Evolutionary conservation across 2,329 filamentous ascomycete species (phyloP).

Genomic region (Hypoxylon sp.): DNA sequence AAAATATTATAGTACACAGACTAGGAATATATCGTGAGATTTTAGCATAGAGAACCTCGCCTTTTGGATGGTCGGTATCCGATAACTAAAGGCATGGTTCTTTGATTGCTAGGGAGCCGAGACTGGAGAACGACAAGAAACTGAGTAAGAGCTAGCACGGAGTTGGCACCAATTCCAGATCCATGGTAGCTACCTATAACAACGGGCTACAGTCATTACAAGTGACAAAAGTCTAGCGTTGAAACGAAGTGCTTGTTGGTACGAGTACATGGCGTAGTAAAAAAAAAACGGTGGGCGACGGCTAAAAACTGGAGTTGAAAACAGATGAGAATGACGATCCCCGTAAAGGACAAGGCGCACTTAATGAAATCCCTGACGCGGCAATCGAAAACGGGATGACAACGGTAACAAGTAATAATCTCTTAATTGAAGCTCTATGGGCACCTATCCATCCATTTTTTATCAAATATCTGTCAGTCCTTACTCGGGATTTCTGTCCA

Average conservation of each 20-base stretch:
- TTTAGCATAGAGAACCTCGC: neutral
- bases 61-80: neutral
- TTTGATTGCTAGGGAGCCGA: neutral
- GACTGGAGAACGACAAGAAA: neutral
- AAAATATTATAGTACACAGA: neutral
- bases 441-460: neutral
- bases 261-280: neutral
- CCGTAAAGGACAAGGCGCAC: neutral
- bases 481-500: neutral
- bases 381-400: neutral
- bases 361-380: neutral
- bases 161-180: neutral
- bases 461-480: neutral
- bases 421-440: neutral
- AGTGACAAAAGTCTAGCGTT: neutral
- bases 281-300: neutral
- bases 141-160: neutral
- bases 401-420: neutral
- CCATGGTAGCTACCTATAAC: neutral
- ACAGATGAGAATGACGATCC: neutral
- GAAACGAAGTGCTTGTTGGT: neutral
- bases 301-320: neutral
- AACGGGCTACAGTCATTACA: neutral
- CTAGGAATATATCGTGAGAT: neutral
- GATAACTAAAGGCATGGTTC: neutral